A percentile compares a stretch with the other conserved stretches of the same genome.
Conservation (phyloP, 352 stramenopile genomes). For the Phytophthora chlamydospora region DNA sequence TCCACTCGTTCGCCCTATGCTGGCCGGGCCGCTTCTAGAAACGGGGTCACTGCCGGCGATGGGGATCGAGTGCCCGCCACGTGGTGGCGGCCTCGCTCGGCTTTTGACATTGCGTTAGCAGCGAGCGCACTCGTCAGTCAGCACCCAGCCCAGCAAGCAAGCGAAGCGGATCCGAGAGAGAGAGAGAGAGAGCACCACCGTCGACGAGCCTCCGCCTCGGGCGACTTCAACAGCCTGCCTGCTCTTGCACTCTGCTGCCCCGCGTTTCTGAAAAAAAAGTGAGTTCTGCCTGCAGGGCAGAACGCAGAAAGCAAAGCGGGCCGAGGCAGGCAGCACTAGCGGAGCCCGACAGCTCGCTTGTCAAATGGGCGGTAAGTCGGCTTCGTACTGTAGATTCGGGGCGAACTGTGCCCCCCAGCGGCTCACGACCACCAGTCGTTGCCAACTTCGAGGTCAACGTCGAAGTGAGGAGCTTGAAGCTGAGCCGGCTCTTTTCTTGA, state of each 20-base stretch:
- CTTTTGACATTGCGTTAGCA: too few relatives aligned
- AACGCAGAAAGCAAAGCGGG: too few relatives aligned
- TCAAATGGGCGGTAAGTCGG: constrained; percentile 14
- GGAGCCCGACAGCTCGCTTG: constrained; percentile 7
- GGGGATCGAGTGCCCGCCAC: constrained; percentile 23
- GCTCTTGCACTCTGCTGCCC: constrained; percentile 23
- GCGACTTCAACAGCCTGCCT: constrained; percentile 29
- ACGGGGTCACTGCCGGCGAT: constrained; percentile 26
- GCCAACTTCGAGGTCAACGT: constrained; percentile 19
- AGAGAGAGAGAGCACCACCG: constrained; percentile 8
- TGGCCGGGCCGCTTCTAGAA: background rate
- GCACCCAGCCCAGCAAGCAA: background rate
- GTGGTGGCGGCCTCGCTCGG: background rate
- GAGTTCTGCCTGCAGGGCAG: constrained; percentile 1
- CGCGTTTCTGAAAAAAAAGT: constrained; percentile 32
- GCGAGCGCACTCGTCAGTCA: too few relatives aligned
- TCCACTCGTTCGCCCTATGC: constrained; percentile 23
- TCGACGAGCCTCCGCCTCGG: background rate
- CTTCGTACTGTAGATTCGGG: constrained; percentile 17
- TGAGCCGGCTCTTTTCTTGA: constrained; percentile 12
- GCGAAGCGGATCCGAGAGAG: background rate
- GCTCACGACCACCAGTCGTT: constrained; percentile 14
- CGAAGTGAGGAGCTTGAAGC: constrained; percentile 11
- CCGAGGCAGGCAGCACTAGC: background rate
- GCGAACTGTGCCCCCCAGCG: constrained; percentile 10